Percentiles rank a stretch among this genome's conserved stretches.
Conservation (phyloP, 192 early-diverging fungal species). For the Umbelopsis sp. region DNA sequence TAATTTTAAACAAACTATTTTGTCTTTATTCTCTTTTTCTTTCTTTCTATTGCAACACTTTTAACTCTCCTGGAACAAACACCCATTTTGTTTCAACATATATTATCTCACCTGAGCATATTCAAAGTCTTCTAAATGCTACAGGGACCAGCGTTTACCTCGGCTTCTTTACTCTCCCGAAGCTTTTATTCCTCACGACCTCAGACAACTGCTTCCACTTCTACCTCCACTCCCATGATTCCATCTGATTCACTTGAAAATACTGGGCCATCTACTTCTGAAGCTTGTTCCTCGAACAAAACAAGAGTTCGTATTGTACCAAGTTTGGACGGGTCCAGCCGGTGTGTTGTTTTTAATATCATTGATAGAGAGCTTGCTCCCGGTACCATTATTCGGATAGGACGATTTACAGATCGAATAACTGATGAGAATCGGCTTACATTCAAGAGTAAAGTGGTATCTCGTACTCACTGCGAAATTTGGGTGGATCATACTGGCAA, state of each 20-base stretch:
- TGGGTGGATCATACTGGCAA: constrained; percentile 73
- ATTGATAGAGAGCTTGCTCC: constrained; percentile 66
- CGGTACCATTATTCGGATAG: constrained; percentile 66
- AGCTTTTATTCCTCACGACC: not conserved
- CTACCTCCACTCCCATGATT: not conserved
- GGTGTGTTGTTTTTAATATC: constrained; percentile 52
- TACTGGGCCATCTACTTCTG: not conserved
- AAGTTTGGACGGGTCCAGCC: constrained; percentile 1
- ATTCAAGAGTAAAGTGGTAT: constrained; percentile 94
- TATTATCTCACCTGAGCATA: not conserved
- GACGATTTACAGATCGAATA: constrained; percentile 72
- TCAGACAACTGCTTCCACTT: not conserved
- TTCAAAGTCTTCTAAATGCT: not conserved
- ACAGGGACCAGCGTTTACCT: constrained; percentile 14
- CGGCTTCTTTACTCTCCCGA: constrained; percentile 1
- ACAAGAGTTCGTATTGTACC: constrained; percentile 20
- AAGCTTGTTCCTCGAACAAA: not conserved
- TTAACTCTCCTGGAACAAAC: not conserved
- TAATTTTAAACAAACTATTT: not conserved
- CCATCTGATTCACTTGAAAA: too few relatives aligned
- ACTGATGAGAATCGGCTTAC: constrained; percentile 66
- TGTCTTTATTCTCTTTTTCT: not conserved
- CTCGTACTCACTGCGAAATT: constrained; percentile 90
- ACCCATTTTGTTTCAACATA: not conserved
- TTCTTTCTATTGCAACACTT: not conserved